Conservation (phyloP, 1,139 yeast species). For the Yamadazyma atlantica region DNA sequence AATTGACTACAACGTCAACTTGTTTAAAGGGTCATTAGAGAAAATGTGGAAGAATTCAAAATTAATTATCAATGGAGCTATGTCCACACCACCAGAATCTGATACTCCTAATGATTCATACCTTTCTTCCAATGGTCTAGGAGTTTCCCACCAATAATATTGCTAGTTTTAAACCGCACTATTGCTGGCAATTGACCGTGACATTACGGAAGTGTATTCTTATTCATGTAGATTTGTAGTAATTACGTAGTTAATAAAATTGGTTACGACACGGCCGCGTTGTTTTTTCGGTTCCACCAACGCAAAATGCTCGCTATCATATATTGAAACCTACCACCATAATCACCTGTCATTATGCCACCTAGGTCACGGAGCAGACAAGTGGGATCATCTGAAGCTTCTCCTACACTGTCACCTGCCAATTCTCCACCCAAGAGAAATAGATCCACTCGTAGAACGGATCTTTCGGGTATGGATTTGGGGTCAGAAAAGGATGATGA, state of each 20-base stretch:
- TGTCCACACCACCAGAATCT: neutral
- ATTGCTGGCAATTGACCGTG: too few species aligned
- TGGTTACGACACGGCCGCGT: constrained; percentile 1
- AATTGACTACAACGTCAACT: constrained; percentile 84
- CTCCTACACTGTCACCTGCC: constrained; percentile 9
- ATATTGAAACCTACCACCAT: too few species aligned
- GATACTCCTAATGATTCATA: neutral
- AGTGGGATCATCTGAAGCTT: neutral
- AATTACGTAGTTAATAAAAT: too few species aligned
- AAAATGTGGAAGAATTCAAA: constrained; percentile 64
- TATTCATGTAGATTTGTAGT: too few species aligned
- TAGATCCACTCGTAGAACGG: constrained; percentile 14
- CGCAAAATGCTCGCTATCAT: neutral
- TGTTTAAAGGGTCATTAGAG: constrained; percentile 76
- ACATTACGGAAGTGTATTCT: too few species aligned
- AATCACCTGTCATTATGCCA: neutral
- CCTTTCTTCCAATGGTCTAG: neutral
- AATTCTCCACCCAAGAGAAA: constrained; percentile 9
- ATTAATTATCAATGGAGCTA: neutral
- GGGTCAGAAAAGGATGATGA: constrained; percentile 26
- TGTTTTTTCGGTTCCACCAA: neutral
- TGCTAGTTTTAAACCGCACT: neutral
- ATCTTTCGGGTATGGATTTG: constrained; percentile 30
- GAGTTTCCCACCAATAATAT: neutral
- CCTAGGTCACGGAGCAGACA: constrained; percentile 4